Percentiles rank a stretch among this genome's conserved stretches.
phyloP scores from a whole-genome alignment of 495 filamentous ascomycete genomes.

The Hapsidospora chrysogenum region DNA sequence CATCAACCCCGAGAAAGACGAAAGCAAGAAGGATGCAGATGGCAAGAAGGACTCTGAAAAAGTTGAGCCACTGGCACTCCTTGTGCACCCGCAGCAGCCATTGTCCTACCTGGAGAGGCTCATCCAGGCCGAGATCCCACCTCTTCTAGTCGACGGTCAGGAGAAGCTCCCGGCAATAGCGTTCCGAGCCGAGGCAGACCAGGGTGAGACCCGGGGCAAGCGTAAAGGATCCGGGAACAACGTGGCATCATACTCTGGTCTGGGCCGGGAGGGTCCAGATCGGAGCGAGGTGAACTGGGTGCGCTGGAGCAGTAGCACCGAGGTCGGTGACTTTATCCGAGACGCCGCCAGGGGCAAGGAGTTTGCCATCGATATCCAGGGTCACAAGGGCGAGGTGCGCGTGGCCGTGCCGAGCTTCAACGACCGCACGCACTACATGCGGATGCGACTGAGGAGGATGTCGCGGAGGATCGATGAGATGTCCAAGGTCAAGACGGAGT shows the following conservation, averaged over 20 bases:
- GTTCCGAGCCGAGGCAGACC: conserved; percentile 61
- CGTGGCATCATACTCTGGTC: conserved; percentile 43
- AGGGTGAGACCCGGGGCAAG: conserved; percentile 21
- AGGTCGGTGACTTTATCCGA: conserved; percentile 89
- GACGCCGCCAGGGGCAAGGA: conserved; percentile 72
- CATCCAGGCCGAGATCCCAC: conserved; percentile 76
- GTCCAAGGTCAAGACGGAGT: conserved; percentile 61
- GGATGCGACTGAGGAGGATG: conserved; percentile 55
- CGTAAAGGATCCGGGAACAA: conserved; percentile 10
- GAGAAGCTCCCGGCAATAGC: conserved; percentile 56
- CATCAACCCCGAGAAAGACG: conserved; percentile 31
- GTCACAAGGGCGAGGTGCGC: conserved; percentile 47
- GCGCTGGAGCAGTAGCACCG: conserved; percentile 79
- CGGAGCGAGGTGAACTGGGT: conserved; percentile 44
- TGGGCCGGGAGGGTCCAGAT: conserved; percentile 31
- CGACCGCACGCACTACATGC: conserved; percentile 76
- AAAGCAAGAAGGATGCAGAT: conserved; percentile 20
- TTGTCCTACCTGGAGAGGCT: conserved; percentile 83
- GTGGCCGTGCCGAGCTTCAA: conserved; percentile 75
- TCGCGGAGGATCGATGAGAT: conserved; percentile 47
- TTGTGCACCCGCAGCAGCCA: conserved; percentile 85
- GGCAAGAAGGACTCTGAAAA: conserved; percentile 30
- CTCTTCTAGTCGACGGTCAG: conserved; percentile 40
- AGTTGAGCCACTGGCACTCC: conserved; percentile 70
- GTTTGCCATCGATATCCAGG: conserved; percentile 74